Evolutionary conservation across 371 early-diverging fungal species (phyloP).

Genomic region (Mortierella sp.): DNA sequence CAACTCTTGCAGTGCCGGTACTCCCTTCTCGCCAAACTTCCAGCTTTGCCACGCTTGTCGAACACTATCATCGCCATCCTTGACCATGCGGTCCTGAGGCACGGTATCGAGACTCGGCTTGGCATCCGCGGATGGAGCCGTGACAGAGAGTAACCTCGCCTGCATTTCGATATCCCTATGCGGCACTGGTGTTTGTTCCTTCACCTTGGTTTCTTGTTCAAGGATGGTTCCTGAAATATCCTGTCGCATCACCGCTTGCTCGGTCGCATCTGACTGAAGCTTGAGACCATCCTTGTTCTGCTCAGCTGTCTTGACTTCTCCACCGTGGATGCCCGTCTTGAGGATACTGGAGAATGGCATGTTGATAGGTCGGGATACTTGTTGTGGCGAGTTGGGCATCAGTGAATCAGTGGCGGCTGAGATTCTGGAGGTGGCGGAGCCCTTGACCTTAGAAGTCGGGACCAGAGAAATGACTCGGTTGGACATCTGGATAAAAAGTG

Average conservation of each 20-base stretch:
- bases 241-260: too few relatives aligned
- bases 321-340: background rate
- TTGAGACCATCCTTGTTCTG: too few relatives aligned
- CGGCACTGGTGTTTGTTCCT: background rate
- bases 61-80: background rate
- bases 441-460: background rate
- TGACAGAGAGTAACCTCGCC: background rate
- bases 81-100: background rate
- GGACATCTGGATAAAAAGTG: background rate
- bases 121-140: background rate
- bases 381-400: background rate
- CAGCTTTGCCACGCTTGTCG: background rate
- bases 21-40: background rate
- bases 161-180: background rate
- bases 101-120: background rate
- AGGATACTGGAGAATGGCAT: background rate
- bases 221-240: background rate
- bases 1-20: background rate
- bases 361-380: background rate
- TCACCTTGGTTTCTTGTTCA: background rate
- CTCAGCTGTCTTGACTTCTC: background rate
- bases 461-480: slow-evolving; percentile 1
- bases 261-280: too few relatives aligned
- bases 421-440: background rate
- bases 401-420: background rate